Base-by-base conservation (phyloP, 2,329 filamentous ascomycete genomes). In the Colletotrichum tropicale region DNA sequence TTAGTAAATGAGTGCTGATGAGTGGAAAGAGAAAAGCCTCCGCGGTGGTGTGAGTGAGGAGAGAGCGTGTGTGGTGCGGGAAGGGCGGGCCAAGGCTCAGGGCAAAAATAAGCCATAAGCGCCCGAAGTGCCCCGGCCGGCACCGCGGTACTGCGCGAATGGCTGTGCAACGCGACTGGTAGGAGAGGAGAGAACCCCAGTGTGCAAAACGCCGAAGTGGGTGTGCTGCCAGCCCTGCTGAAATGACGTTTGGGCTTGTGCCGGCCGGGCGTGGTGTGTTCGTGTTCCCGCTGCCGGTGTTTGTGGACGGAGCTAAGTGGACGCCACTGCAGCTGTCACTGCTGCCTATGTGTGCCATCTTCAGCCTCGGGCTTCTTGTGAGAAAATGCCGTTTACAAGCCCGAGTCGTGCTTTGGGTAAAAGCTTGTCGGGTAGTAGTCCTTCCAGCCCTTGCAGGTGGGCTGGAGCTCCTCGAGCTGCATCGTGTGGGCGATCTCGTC, bases 351-450 rank as follows among this genome's bases (percentile, higher is more conserved):
- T 38, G 43, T 58, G 16, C 15, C 43, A 58, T 68, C 34, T 67
- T 55, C 71, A 74, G 71, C 75, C 61, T 52, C 36, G 55, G 58
- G 48, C 18, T 3, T 18, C 3, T 3, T 30, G 58, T 6, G 28
- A 32, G 10, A 26, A 61, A 32, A 32, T 3, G 1, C 7, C 43
- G n/a, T 21, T 67, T 64, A 77, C 69, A 79, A 36, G 15, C 78
- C 78, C 13, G 78, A 79, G 36, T 79, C 78, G 62, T 76, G 67
- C 76, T 77, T 77, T 15, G 68, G 66, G 61, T 74, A 79, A 10
- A 32, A 55, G 8, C 61, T 66, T 18, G 60, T 74, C 3, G 76
- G 70, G n/a, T 70, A 68, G 48, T 79, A 79, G 43, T 70, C 60
- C 65, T 71, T 76, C 78, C 78, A 79, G 15, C 69, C 74, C 16